Evolutionary conservation across 2,329 filamentous ascomycete species (phyloP).

Genomic region (Dissoconium aciculare): DNA sequence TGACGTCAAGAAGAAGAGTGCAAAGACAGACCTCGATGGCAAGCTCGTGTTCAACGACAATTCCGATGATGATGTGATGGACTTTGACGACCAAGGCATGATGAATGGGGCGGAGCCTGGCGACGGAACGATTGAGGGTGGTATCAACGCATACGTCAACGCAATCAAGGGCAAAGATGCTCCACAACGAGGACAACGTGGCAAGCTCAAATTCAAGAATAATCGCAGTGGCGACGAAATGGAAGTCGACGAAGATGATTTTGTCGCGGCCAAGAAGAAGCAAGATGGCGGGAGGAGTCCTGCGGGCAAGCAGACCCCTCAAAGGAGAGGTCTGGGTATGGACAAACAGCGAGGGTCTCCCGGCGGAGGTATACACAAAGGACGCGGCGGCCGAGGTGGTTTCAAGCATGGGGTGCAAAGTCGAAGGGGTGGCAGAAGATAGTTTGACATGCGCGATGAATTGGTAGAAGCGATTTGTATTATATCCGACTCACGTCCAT

Average conservation of each 20-base stretch:
- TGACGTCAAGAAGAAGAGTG: conserved; percentile 37
- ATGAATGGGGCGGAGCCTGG: conserved; percentile 22
- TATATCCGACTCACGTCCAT: too few species aligned
- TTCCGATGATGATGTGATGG: conserved; percentile 33
- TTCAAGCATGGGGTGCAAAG: conserved; percentile 12
- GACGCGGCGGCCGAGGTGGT: conserved; percentile 6
- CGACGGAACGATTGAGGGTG: conserved; percentile 31
- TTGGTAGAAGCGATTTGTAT: background rate
- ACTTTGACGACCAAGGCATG: conserved; percentile 42
- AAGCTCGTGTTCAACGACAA: conserved; percentile 57
- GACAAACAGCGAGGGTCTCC: conserved; percentile 12
- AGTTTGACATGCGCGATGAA: background rate
- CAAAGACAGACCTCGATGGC: conserved; percentile 59
- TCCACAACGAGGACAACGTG: conserved; percentile 42
- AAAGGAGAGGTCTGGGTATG: conserved; percentile 14
- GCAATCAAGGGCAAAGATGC: conserved; percentile 47
- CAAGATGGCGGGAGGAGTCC: conserved; percentile 11
- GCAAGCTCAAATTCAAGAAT: conserved; percentile 44
- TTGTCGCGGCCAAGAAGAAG: conserved; percentile 24
- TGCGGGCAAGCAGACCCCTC: conserved; percentile 12
- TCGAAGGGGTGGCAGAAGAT: conserved; percentile 9
- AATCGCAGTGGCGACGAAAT: conserved; percentile 29
- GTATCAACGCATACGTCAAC: conserved; percentile 46
- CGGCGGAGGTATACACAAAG: conserved; percentile 11
- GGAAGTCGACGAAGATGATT: conserved; percentile 32